phyloP scores from a whole-genome alignment of 441 rosid species.

The Metrosideros polymorpha region DNA sequence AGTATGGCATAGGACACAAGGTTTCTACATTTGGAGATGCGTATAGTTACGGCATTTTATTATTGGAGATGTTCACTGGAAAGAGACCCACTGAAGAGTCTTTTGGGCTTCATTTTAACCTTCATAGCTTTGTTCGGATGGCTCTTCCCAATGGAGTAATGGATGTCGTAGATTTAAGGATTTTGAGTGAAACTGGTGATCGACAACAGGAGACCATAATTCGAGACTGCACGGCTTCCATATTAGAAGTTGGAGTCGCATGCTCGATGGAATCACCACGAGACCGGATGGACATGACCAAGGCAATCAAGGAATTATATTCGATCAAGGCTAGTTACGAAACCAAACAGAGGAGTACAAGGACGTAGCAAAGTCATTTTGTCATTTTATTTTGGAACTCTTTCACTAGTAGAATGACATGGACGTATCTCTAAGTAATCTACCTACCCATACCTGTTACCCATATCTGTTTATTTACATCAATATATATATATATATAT shows the following conservation, averaged over 20 bases:
- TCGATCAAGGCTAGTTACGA: background rate
- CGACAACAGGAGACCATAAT: background rate
- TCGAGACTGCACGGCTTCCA: background rate
- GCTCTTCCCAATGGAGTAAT: background rate
- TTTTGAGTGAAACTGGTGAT: background rate
- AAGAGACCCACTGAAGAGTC: background rate
- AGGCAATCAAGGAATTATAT: background rate
- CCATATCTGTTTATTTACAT: too few species aligned
- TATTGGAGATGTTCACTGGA: background rate
- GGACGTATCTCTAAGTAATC: too few species aligned
- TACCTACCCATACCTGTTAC: too few species aligned
- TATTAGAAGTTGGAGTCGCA: background rate
- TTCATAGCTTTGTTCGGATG: background rate
- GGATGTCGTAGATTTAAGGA: background rate
- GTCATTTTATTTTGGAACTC: background rate
- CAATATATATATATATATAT: too few species aligned
- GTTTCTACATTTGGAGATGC: background rate
- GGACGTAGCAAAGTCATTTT: background rate
- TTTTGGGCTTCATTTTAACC: background rate
- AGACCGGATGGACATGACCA: background rate
- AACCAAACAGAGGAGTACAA: background rate
- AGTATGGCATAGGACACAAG: background rate
- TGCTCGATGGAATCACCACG: background rate
- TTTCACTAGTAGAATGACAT: background rate
- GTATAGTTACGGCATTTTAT: background rate